Evolutionary conservation across 2,329 filamentous ascomycete genomes (phyloP).

Genomic region (Paracoccidioides brasiliensis): DNA sequence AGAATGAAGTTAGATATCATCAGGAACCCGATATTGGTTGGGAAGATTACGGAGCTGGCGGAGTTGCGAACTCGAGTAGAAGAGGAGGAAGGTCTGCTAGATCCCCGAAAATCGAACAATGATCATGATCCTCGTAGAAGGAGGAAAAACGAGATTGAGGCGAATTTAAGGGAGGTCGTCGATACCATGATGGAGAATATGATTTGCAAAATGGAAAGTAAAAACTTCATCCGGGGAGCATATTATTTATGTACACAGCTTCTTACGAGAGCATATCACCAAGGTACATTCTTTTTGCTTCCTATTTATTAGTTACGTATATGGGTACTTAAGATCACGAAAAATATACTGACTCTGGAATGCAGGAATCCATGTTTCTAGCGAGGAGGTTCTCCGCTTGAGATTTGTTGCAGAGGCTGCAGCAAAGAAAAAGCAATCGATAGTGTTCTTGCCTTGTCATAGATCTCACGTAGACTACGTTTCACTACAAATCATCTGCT

Average conservation of each 20-base stretch:
- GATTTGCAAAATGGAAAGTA: conserved; percentile 99
- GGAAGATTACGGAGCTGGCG: conserved; percentile 64
- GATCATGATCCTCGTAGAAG: conserved; percentile 5
- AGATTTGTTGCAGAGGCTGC: conserved; percentile 72
- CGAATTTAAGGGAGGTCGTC: conserved; percentile 63
- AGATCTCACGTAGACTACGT: conserved; percentile 95
- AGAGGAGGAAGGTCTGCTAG: conserved; percentile 57
- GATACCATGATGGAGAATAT: conserved; percentile 83
- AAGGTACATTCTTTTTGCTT: conserved; percentile 39
- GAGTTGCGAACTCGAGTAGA: conserved; percentile 62
- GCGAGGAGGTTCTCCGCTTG: conserved; percentile 77
- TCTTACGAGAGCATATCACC: conserved; percentile 84
- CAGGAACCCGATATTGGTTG: conserved; percentile 58
- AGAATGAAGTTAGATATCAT: conserved; percentile 73
- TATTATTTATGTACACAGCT: conserved; percentile 85
- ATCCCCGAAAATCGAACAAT: conserved; percentile 23
- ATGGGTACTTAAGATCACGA: neutral
- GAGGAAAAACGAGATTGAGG: conserved; percentile 50
- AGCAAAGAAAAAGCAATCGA: conserved; percentile 77
- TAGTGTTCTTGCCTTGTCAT: conserved; percentile 91
- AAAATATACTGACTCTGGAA: neutral
- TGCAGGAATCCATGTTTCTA: conserved; percentile 74
- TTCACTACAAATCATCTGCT: conserved; percentile 87
- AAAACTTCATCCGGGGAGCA: conserved; percentile 76
- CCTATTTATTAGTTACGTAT: neutral